Evolutionary conservation across 805 yeast genomes (phyloP).

Genomic region (Candida gorgasii): DNA sequence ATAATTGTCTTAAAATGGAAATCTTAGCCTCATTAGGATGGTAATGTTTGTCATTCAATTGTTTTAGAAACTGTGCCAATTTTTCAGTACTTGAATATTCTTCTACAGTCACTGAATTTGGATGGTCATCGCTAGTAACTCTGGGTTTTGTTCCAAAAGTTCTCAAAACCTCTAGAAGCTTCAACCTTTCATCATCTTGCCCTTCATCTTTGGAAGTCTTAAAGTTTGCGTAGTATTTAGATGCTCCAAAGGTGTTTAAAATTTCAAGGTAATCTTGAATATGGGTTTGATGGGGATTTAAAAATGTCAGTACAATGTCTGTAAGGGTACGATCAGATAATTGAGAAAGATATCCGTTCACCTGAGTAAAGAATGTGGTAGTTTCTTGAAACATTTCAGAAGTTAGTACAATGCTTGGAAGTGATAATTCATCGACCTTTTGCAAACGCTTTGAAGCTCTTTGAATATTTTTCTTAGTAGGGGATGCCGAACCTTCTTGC

Average conservation of each 20-base stretch:
- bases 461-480: constrained; percentile 11
- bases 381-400: constrained; percentile 15
- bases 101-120: no score
- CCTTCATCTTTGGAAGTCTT: background rate
- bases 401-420: constrained; percentile 11
- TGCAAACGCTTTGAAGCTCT: constrained; percentile 18
- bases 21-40: constrained; percentile 23
- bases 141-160: constrained; percentile 11
- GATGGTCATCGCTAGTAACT: background rate
- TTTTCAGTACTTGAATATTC: background rate
- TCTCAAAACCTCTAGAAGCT: constrained; percentile 37
- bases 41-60: constrained; percentile 1
- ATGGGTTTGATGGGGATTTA: background rate
- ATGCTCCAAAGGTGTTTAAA: constrained; percentile 9
- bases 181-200: constrained; percentile 21
- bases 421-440: constrained; percentile 10
- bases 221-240: constrained; percentile 1
- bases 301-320: constrained; percentile 5
- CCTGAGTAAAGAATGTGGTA: constrained; percentile 8
- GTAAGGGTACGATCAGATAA: background rate
- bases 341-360: background rate
- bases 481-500: background rate
- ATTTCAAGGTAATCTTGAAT: constrained; percentile 9
- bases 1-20: constrained; percentile 24
- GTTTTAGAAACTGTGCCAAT: background rate